Evolutionary conservation across 306 rosid genomes (phyloP).

Genomic region (Cicer judaicum): DNA sequence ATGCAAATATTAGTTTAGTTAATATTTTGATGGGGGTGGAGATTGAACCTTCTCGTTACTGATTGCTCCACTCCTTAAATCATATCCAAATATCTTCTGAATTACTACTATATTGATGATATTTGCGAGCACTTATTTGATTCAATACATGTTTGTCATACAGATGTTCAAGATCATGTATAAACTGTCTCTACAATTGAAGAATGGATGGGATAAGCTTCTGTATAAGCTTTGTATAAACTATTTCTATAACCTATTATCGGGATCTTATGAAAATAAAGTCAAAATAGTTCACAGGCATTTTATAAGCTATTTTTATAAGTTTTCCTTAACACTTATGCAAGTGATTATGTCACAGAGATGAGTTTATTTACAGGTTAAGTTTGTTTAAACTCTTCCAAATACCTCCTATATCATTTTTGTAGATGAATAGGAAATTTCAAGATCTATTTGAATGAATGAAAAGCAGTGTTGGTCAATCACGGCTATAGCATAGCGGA

Average conservation of each 20-base stretch:
- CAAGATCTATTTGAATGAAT: slow-evolving; percentile 18
- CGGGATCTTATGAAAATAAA: background rate
- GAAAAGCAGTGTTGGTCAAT: background rate
- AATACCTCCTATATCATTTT: slow-evolving; percentile 1
- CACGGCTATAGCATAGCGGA: no score
- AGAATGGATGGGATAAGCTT: background rate
- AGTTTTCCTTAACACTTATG: background rate
- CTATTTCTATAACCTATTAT: background rate
- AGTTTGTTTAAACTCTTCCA: background rate
- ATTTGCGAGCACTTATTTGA: background rate
- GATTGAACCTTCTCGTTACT: no score
- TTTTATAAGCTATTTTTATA: background rate
- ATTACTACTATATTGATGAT: background rate
- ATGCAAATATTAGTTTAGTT: no score
- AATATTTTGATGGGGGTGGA: no score
- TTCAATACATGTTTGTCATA: background rate
- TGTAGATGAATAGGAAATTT: background rate
- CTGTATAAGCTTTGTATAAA: background rate
- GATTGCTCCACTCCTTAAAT: background rate
- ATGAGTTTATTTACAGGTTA: background rate
- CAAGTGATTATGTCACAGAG: background rate
- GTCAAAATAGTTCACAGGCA: background rate
- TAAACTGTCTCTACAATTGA: background rate
- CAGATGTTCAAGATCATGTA: background rate
- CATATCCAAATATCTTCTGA: slow-evolving; percentile 4